Evolutionary conservation across 306 rosid genomes (phyloP).

Genomic region (Aeschynomene evenia): DNA sequence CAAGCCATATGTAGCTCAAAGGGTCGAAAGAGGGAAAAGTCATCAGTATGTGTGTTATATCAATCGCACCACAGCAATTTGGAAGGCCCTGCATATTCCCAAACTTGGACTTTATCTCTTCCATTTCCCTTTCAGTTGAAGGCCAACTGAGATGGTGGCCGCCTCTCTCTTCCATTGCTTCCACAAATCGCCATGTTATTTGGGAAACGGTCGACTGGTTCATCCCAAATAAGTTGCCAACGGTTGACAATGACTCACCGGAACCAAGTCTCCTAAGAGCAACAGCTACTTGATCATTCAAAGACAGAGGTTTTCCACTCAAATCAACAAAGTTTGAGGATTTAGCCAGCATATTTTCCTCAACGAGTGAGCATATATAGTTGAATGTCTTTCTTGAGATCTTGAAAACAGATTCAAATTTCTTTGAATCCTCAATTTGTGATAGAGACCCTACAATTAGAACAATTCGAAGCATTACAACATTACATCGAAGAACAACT

Average conservation of each 20-base stretch:
- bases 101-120: constrained; percentile 63
- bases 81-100: constrained; percentile 65
- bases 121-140: constrained; percentile 60
- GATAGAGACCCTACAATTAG: constrained; percentile 64
- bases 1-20: constrained; percentile 65
- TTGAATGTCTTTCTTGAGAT: constrained; percentile 78
- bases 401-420: constrained; percentile 76
- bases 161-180: constrained; percentile 85
- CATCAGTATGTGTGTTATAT: constrained; percentile 81
- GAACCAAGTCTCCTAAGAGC: constrained; percentile 91
- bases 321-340: constrained; percentile 44
- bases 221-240: constrained; percentile 71
- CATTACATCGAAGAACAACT: background rate
- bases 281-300: constrained; percentile 82
- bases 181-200: constrained; percentile 86
- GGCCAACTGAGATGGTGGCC: constrained; percentile 85
- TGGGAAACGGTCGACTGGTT: constrained; percentile 85
- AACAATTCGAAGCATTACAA: constrained; percentile 21
- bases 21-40: constrained; percentile 65
- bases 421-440: constrained; percentile 44
- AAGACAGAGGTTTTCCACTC: constrained; percentile 59
- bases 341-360: constrained; percentile 63
- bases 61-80: constrained; percentile 88
- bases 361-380: constrained; percentile 82
- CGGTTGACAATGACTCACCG: constrained; percentile 69